Conservation (phyloP, 345 rosid genomes). For the Euphorbia tirucalli region DNA sequence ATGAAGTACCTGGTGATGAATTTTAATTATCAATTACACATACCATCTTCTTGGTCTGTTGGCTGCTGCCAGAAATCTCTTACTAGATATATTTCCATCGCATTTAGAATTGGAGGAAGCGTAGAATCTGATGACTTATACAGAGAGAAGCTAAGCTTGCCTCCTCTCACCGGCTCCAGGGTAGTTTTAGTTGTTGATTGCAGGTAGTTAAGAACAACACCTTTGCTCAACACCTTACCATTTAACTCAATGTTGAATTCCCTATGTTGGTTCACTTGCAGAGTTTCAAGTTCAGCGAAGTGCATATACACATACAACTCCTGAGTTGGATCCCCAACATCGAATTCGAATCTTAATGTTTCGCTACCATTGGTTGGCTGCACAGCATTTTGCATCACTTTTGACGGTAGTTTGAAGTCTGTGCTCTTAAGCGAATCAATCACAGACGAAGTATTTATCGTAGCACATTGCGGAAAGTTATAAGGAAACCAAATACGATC, state of each 20-base stretch:
- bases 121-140: slow-evolving; percentile 23
- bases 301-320: slow-evolving; percentile 30
- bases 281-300: slow-evolving; percentile 30
- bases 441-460: neutral
- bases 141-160: slow-evolving; percentile 21
- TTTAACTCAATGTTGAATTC: slow-evolving; percentile 24
- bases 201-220: slow-evolving; percentile 17
- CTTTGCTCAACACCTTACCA: slow-evolving; percentile 9
- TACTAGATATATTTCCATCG: slow-evolving; percentile 27
- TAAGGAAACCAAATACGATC: slow-evolving; percentile 38
- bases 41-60: slow-evolving; percentile 32
- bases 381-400: slow-evolving; percentile 32
- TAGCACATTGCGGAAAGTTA: slow-evolving; percentile 3
- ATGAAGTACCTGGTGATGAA: neutral
- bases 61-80: slow-evolving; percentile 13
- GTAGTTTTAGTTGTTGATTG: slow-evolving; percentile 11
- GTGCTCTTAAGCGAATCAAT: slow-evolving; percentile 14
- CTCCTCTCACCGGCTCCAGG: slow-evolving; percentile 22
- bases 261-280: slow-evolving; percentile 14
- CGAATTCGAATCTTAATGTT: slow-evolving; percentile 13
- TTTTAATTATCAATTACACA: neutral
- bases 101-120: slow-evolving; percentile 34
- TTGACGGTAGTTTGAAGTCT: slow-evolving; percentile 24
- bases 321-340: slow-evolving; percentile 16
- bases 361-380: slow-evolving; percentile 8